These are phyloP conservation scores for Phytophthora boehmeriae DNA, from an alignment of 352 stramenopile species.

Conservation along the genomic window DNA sequence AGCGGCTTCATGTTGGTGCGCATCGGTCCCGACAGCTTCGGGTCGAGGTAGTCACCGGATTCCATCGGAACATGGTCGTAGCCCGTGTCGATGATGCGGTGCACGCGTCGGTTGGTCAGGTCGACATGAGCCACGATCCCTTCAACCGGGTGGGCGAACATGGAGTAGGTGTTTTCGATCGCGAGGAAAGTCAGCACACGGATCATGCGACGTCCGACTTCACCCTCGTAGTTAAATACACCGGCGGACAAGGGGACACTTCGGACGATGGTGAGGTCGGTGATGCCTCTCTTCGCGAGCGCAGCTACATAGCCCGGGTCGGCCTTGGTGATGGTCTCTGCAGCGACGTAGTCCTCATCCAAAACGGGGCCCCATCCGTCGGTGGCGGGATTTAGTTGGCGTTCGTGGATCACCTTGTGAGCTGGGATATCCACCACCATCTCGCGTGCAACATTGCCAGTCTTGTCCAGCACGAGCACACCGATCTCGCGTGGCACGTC, in stretches of 20 bases:
- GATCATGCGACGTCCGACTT: constrained; percentile 40
- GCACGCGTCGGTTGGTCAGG: constrained; percentile 33
- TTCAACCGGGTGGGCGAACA: constrained; percentile 46
- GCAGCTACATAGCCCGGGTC: constrained; percentile 35
- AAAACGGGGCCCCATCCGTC: constrained; percentile 42
- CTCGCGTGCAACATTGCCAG: constrained; percentile 20
- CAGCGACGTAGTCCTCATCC: constrained; percentile 38
- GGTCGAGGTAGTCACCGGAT: constrained; percentile 42
- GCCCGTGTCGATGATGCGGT: constrained; percentile 36
- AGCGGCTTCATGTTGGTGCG: constrained; percentile 52
- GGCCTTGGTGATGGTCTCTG: constrained; percentile 41
- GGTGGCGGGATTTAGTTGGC: constrained; percentile 25
- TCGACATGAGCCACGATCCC: constrained; percentile 44
- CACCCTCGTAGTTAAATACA: constrained; percentile 35
- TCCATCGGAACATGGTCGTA: constrained; percentile 39
- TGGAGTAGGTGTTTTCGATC: constrained; percentile 35
- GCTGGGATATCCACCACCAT: constrained; percentile 37
- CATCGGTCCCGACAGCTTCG: constrained; percentile 33
- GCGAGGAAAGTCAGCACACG: constrained; percentile 41
- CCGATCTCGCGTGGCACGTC: constrained; percentile 39
- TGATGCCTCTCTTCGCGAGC: constrained; percentile 34
- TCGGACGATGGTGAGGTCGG: constrained; percentile 33
- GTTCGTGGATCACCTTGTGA: constrained; percentile 21
- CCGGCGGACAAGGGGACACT: constrained; percentile 33
- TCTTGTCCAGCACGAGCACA: constrained; percentile 30